phyloP scores from a whole-genome alignment of 805 yeast genomes.

The Saccharomycopsis fodiens region DNA sequence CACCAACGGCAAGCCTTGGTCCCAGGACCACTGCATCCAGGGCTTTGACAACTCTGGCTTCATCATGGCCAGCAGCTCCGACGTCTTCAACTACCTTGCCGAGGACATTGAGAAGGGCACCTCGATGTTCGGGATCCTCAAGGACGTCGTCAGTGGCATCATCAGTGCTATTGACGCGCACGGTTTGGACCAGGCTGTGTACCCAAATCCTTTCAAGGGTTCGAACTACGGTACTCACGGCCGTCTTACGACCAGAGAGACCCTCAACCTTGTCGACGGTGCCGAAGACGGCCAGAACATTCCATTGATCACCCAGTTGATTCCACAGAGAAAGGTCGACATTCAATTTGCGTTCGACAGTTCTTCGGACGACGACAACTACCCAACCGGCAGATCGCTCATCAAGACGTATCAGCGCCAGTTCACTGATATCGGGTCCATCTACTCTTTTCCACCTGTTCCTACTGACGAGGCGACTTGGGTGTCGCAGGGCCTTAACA shows the following conservation, averaged over 20 bases:
- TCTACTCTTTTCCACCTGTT: slow-evolving; percentile 67
- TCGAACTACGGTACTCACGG: slow-evolving; percentile 32
- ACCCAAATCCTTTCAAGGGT: slow-evolving; percentile 56
- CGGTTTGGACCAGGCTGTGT: slow-evolving; percentile 60
- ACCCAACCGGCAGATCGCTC: slow-evolving; percentile 67
- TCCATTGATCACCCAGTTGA: slow-evolving; percentile 57
- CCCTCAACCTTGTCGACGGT: slow-evolving; percentile 58
- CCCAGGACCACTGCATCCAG: slow-evolving; percentile 41
- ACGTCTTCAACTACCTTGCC: slow-evolving; percentile 60
- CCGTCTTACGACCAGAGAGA: slow-evolving; percentile 33
- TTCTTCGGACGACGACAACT: slow-evolving; percentile 53
- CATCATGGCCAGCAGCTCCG: slow-evolving; percentile 75
- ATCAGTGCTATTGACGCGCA: slow-evolving; percentile 39
- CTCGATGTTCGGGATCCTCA: slow-evolving; percentile 23
- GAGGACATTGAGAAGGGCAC: neutral
- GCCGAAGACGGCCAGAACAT: slow-evolving; percentile 62
- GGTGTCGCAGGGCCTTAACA: slow-evolving; percentile 49
- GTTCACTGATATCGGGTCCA: slow-evolving; percentile 40
- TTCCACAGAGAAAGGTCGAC: slow-evolving; percentile 52
- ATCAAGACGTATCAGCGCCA: slow-evolving; percentile 52
- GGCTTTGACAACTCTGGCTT: slow-evolving; percentile 82
- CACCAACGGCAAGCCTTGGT: slow-evolving; percentile 41
- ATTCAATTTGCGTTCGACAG: slow-evolving; percentile 60
- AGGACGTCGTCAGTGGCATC: slow-evolving; percentile 38
- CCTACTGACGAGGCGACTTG: slow-evolving; percentile 65